A percentile compares a stretch with the other conserved stretches of the same genome.
These are phyloP conservation scores for Myrmaecium sp. DNA, from an alignment of 2,329 filamentous ascomycete genomes.

Conservation along the genomic window DNA sequence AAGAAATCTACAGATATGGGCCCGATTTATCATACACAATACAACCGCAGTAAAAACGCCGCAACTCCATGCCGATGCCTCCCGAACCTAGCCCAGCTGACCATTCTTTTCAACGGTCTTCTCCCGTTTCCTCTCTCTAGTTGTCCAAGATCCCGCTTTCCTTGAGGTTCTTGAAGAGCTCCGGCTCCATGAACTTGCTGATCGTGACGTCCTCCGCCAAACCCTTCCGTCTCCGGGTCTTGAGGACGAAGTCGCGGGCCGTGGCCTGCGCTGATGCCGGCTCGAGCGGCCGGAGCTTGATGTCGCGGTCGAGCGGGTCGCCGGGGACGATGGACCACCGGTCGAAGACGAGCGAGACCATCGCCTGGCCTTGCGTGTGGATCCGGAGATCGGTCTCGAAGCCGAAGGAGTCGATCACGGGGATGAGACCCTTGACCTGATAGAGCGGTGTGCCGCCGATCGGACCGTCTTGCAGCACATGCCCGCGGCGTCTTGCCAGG, in stretches of 20 bases:
- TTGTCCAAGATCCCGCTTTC: slow-evolving; percentile 82
- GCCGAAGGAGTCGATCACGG: slow-evolving; percentile 92
- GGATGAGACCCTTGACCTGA: slow-evolving; percentile 75
- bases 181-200: slow-evolving; percentile 89
- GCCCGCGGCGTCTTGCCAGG: slow-evolving; percentile 70
- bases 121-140: slow-evolving; percentile 20
- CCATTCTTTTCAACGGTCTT: too few species aligned
- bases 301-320: slow-evolving; percentile 79
- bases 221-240: slow-evolving; percentile 85
- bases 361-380: slow-evolving; percentile 84
- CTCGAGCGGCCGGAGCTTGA: slow-evolving; percentile 68
- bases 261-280: slow-evolving; percentile 77
- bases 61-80: too few species aligned
- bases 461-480: slow-evolving; percentile 85
- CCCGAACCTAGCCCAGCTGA: too few species aligned
- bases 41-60: too few species aligned
- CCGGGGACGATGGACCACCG: slow-evolving; percentile 92
- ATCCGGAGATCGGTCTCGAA: slow-evolving; percentile 91
- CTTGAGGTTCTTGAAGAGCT: slow-evolving; percentile 74
- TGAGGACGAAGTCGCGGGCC: slow-evolving; percentile 88
- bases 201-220: slow-evolving; percentile 90
- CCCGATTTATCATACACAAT: too few species aligned
- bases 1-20: too few species aligned
- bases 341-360: slow-evolving; percentile 84
- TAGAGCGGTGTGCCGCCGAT: slow-evolving; percentile 91